Evolutionary conservation across 345 rosid species (phyloP).

Genomic region (Moricandia moricandioides): DNA sequence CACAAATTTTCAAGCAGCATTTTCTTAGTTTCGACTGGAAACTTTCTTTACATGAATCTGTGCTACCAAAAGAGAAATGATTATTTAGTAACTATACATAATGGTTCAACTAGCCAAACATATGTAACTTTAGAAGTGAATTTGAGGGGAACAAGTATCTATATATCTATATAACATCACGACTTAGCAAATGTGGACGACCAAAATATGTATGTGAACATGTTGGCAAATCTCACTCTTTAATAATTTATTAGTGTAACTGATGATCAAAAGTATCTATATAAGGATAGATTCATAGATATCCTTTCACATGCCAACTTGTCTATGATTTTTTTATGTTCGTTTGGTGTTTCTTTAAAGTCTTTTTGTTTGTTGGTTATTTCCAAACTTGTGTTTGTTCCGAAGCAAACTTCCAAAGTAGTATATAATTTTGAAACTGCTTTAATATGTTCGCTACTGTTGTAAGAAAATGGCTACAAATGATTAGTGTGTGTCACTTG

Average conservation of each 20-base stretch:
- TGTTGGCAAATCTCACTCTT: not conserved
- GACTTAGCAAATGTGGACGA: not conserved
- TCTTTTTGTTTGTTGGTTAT: not conserved
- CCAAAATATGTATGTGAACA: not conserved
- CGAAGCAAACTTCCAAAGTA: not conserved
- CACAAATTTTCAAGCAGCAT: not conserved
- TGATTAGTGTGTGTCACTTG: not conserved
- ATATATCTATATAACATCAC: not conserved
- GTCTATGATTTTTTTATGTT: not conserved
- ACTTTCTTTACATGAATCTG: not conserved
- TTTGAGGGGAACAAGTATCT: not conserved
- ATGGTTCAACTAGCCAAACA: not conserved
- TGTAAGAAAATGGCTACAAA: not conserved
- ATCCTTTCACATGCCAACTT: conserved; percentile 11
- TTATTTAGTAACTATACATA: not conserved
- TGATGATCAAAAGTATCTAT: not conserved
- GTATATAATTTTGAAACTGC: not conserved
- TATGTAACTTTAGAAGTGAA: not conserved
- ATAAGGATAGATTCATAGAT: not conserved
- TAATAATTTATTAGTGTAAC: not conserved
- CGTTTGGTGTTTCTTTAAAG: not conserved
- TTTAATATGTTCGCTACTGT: not conserved
- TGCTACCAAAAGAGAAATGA: not conserved
- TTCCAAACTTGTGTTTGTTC: conserved; percentile 7
- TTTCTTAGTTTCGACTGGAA: not conserved